Base-by-base conservation (phyloP, 441 rosid genomes). In the Sinapis alba region DNA sequence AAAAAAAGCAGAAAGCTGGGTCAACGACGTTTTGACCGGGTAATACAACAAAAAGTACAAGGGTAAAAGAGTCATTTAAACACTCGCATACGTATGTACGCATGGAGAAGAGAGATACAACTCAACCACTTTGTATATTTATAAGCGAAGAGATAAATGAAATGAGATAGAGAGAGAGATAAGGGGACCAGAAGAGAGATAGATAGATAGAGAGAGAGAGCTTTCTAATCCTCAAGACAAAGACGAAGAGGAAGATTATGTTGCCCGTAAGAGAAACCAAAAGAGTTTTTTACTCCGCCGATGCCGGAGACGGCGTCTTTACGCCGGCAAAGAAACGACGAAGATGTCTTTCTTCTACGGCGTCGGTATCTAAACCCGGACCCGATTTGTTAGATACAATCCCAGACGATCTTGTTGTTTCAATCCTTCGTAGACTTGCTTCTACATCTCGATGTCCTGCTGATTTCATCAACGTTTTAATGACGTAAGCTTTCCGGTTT, bases 331-430 rank as follows among this genome's bases (percentile, higher is more conserved):
- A 79, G 72, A 85, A 85, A 82, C 84, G 82, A 15, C 75, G 64
- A 1, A 68, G 85, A 23, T 28, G 19, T 75, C 2, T 80, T 75
- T 32, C 81, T 78, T 64, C 83, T 6, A 74, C 81, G 41, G 68
- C 78, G 57, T 79, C 51, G 5, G 63, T 30, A 2, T 12, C 75
- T 21, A 81, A 76, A 34, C 62, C 72, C 3, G 73, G 77, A 12
- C 57, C 51, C 10, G 92, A 90, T 75, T 74, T 84, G 36, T 84
- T 94, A n/a, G 97, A 92, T 69, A 60, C 79, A 30, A 80, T 94
- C n/a, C 97, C 99, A 0, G 97, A 94, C 56, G 99, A 94, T 83
- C 87, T 94, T 75, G 89, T 94, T 70, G 68, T 86, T 24, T 84
- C 73, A 47, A 88, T 92, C 62, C 87, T 94, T 21, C 77, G 87